A percentile compares a stretch with the other conserved stretches of the same genome.
phyloP scores from a whole-genome alignment of 371 early-diverging fungal species.

The Parasitella parasitica region DNA sequence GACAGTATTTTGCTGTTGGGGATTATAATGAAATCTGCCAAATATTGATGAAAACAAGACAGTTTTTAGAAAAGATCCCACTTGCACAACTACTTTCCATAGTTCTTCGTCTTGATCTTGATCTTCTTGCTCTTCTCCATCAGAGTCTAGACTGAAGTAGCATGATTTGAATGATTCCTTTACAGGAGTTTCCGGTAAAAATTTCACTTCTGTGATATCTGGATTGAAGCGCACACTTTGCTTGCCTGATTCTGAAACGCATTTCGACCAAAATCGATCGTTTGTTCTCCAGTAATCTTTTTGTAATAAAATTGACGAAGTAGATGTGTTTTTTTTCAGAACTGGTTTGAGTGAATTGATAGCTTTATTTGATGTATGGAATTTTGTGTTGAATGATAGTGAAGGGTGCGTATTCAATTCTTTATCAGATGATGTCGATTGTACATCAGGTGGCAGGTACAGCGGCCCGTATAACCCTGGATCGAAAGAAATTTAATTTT shows the following conservation, averaged over 20 bases:
- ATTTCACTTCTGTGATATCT: slow-evolving; percentile 12
- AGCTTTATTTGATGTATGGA: not conserved
- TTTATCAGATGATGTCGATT: not conserved
- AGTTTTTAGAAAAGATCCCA: slow-evolving; percentile 10
- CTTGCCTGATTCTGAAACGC: slow-evolving; percentile 24
- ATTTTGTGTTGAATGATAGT: slow-evolving; percentile 3
- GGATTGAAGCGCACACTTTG: slow-evolving; percentile 23
- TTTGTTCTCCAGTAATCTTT: slow-evolving; percentile 9
- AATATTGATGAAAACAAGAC: not conserved
- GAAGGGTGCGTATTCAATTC: slow-evolving; percentile 7
- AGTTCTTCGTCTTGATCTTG: slow-evolving; percentile 12
- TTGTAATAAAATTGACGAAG: not conserved
- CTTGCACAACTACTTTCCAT: not conserved
- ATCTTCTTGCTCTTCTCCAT: slow-evolving; percentile 8
- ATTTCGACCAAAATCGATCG: slow-evolving; percentile 19
- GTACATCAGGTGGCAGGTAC: slow-evolving; percentile 17
- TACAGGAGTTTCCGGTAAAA: slow-evolving; percentile 15
- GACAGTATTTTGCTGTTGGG: not conserved
- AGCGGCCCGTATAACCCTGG: slow-evolving; percentile 46
- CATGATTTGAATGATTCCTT: slow-evolving; percentile 7
- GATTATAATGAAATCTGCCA: not conserved
- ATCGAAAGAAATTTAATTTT: not conserved
- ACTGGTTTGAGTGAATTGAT: slow-evolving; percentile 3
- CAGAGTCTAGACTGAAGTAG: not conserved
- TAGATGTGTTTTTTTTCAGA: slow-evolving; percentile 1